phyloP scores from a whole-genome alignment of 73 alveolate species.

The Paramecium tetraurelia region DNA sequence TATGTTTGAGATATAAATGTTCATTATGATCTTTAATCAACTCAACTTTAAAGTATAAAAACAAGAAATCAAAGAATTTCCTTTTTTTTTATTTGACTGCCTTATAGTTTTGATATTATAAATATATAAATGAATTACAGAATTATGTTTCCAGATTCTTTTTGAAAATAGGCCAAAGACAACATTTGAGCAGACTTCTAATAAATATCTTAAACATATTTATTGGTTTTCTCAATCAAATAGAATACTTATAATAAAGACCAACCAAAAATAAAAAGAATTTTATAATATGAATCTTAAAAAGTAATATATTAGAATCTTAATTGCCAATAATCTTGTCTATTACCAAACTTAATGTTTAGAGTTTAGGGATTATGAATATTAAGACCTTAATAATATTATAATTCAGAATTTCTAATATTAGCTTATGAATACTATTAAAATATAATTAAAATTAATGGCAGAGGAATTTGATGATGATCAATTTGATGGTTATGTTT shows the following conservation, averaged over 20 bases:
- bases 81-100: neutral
- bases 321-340: neutral
- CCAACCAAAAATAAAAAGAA: neutral
- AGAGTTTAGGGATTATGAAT: neutral
- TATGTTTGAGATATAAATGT: slow-evolving; percentile 47
- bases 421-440: neutral
- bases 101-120: too few species aligned
- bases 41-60: too few species aligned
- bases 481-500: neutral
- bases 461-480: neutral
- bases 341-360: neutral
- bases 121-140: too few species aligned
- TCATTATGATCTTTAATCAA: slow-evolving; percentile 43
- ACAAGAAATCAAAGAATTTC: slow-evolving; percentile 23
- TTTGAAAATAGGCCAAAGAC: neutral
- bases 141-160: neutral
- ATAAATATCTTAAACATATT: slow-evolving; percentile 50
- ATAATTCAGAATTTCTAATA: neutral
- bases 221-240: neutral
- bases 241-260: neutral
- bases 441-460: neutral
- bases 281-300: neutral
- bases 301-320: neutral
- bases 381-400: neutral
- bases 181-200: slow-evolving; percentile 46